Percentiles rank a stretch among this genome's conserved stretches.
Evolutionary conservation across 805 yeast species (phyloP).

Genomic region (Kodamaea neixiangensis): DNA sequence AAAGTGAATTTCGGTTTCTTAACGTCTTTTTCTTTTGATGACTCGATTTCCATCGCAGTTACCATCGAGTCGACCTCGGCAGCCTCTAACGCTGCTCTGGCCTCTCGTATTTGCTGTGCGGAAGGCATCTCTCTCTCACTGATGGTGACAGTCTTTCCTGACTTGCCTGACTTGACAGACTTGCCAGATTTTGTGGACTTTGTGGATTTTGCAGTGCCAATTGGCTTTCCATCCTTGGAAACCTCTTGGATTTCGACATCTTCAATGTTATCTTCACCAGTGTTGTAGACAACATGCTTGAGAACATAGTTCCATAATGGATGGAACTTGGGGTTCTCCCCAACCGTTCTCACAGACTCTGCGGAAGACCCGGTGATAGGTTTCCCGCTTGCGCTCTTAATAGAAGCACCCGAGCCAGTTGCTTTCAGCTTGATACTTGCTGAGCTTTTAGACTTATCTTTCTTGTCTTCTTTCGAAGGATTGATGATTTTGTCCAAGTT

Average conservation of each 20-base stretch:
- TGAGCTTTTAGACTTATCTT: neutral
- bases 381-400: neutral
- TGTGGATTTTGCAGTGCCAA: neutral
- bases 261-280: slow-evolving; percentile 7
- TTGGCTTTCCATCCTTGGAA: neutral
- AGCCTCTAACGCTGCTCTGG: neutral
- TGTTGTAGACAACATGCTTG: slow-evolving; percentile 38
- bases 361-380: neutral
- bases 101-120: neutral
- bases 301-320: slow-evolving; percentile 41
- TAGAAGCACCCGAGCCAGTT: neutral
- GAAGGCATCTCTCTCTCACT: slow-evolving; percentile 1
- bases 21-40: neutral
- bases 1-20: neutral
- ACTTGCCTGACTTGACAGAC: slow-evolving; percentile 6
- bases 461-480: neutral
- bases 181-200: slow-evolving; percentile 7
- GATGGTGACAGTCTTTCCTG: neutral
- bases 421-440: neutral
- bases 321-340: slow-evolving; percentile 28
- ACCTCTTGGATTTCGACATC: slow-evolving; percentile 10
- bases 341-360: slow-evolving; percentile 1
- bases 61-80: neutral
- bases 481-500: neutral
- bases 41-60: neutral